A percentile compares a stretch with the other conserved stretches of the same genome.
These are phyloP conservation scores for Lantana camara DNA, from an alignment of 257 asterid genomes.

Conservation along the genomic window DNA sequence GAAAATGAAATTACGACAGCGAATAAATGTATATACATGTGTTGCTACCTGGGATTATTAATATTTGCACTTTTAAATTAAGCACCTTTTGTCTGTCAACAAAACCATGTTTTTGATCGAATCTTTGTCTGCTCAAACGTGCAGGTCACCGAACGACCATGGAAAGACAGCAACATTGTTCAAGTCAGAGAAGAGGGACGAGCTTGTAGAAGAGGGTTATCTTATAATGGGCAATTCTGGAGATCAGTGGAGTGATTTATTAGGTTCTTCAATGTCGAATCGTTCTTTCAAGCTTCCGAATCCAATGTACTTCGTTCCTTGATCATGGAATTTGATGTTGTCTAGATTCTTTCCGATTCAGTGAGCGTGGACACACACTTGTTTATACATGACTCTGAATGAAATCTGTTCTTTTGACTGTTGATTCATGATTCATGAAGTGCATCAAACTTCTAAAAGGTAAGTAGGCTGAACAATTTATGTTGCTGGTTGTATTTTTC, in stretches of 20 bases:
- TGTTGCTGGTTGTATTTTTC: neutral
- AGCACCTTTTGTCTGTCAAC: no score
- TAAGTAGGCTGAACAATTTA: neutral
- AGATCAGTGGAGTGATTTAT: slow-evolving; percentile 88
- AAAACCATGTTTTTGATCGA: neutral
- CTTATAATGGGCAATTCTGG: slow-evolving; percentile 70
- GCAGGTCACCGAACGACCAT: slow-evolving; percentile 62
- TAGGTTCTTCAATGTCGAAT: slow-evolving; percentile 52
- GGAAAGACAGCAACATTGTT: slow-evolving; percentile 54
- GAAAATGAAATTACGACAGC: no score
- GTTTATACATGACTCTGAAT: slow-evolving; percentile 14
- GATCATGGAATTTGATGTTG: neutral
- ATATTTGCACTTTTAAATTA: no score
- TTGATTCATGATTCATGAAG: neutral
- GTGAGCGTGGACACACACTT: neutral
- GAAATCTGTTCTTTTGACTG: neutral
- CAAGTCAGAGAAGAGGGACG: slow-evolving; percentile 69
- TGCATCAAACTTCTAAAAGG: neutral
- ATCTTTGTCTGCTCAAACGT: neutral
- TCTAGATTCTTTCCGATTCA: slow-evolving; percentile 21
- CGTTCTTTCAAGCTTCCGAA: slow-evolving; percentile 84
- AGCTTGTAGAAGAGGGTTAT: slow-evolving; percentile 60
- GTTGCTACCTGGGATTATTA: no score
- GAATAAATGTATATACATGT: no score
- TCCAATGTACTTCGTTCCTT: slow-evolving; percentile 81